phyloP scores from a whole-genome alignment of 164 flowering plant species.

The Akebia trifoliata region DNA sequence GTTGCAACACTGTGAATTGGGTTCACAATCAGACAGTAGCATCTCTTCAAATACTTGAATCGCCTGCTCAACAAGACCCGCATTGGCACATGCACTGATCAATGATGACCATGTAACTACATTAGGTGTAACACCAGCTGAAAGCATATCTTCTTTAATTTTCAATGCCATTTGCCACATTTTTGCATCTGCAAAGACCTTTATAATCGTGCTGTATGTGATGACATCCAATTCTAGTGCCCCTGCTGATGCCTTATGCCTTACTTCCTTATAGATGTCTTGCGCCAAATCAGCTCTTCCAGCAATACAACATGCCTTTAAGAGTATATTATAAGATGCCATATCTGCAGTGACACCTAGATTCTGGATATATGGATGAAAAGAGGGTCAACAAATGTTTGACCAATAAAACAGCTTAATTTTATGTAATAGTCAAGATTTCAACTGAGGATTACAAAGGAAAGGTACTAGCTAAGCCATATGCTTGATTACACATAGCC shows the following conservation, averaged over 20 bases:
- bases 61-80: conserved; percentile 76
- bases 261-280: conserved; percentile 58
- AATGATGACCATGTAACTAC: conserved; percentile 82
- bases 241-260: conserved; percentile 50
- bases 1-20: conserved; percentile 80
- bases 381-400: neutral
- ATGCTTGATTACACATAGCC: neutral
- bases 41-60: conserved; percentile 70
- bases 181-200: conserved; percentile 90
- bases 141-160: conserved; percentile 78
- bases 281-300: conserved; percentile 79
- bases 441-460: too few relatives aligned
- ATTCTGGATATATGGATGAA: conserved; percentile 32
- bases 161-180: conserved; percentile 81
- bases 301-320: conserved; percentile 81
- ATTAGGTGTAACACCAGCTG: conserved; percentile 75
- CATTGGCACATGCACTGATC: conserved; percentile 87
- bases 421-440: too few relatives aligned
- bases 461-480: too few relatives aligned
- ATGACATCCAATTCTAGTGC: conserved; percentile 63
- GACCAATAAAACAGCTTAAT: too few relatives aligned
- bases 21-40: conserved; percentile 70
- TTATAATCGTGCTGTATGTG: conserved; percentile 86
- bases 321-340: conserved; percentile 76
- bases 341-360: conserved; percentile 61